Evolutionary conservation across 371 early-diverging fungal species (phyloP).

Genomic region (Globomyces sp.): DNA sequence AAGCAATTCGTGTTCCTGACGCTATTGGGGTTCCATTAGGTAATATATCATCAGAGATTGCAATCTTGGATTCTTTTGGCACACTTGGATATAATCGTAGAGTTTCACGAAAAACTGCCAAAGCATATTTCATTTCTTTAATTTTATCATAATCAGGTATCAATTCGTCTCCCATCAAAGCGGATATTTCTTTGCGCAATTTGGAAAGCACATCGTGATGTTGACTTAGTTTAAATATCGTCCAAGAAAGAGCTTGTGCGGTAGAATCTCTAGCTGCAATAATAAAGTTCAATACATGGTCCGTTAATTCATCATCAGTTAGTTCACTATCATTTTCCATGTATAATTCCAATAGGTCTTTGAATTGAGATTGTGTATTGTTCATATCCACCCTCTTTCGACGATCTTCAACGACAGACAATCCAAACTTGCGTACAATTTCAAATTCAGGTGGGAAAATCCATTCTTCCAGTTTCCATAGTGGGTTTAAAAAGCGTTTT

Average conservation of each 20-base stretch:
- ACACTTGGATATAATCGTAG: slow-evolving; percentile 67
- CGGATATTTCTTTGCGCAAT: slow-evolving; percentile 57
- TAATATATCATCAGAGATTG: slow-evolving; percentile 59
- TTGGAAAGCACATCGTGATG: slow-evolving; percentile 55
- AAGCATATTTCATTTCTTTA: slow-evolving; percentile 24
- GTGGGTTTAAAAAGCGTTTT: slow-evolving; percentile 18
- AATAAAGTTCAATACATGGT: slow-evolving; percentile 69
- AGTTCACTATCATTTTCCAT: slow-evolving; percentile 58
- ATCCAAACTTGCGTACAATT: slow-evolving; percentile 13
- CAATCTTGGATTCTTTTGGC: slow-evolving; percentile 62
- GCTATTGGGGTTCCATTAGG: slow-evolving; percentile 62
- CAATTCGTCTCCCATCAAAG: slow-evolving; percentile 20
- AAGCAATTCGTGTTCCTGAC: slow-evolving; percentile 38
- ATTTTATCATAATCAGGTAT: slow-evolving; percentile 27
- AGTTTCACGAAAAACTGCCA: slow-evolving; percentile 53
- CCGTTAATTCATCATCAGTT: slow-evolving; percentile 55
- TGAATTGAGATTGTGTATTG: background rate
- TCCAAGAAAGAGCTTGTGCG: slow-evolving; percentile 72
- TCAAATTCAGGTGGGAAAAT: slow-evolving; percentile 9
- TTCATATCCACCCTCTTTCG: background rate
- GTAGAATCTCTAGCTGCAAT: slow-evolving; percentile 71
- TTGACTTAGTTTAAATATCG: slow-evolving; percentile 57
- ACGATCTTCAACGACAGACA: slow-evolving; percentile 8
- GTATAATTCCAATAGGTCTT: slow-evolving; percentile 61
- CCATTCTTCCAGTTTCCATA: background rate